These are phyloP conservation scores for Mortierella sp. DNA, from an alignment of 371 early-diverging fungal genomes.

Conservation along the genomic window DNA sequence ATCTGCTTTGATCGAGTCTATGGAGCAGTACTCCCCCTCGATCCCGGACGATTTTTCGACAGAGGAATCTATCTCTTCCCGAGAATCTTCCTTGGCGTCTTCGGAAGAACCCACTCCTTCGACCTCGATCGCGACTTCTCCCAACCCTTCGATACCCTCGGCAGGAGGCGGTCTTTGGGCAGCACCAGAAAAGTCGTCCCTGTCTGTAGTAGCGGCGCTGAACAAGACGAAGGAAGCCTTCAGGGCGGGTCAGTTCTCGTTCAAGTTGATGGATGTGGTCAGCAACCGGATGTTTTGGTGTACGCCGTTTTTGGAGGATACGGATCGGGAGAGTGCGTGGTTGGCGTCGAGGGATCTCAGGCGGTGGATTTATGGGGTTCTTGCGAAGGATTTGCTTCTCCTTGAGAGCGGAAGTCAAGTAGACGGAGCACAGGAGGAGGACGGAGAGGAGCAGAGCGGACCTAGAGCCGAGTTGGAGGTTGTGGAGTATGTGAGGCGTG, in stretches of 20 bases:
- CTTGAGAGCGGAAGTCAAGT: not conserved
- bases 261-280: constrained; percentile 63
- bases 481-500: constrained; percentile 53
- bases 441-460: not conserved
- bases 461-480: constrained; percentile 20
- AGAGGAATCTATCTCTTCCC: constrained; percentile 39
- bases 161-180: not conserved
- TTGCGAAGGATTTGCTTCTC: constrained; percentile 24
- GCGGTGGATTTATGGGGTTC: constrained; percentile 61
- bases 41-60: constrained; percentile 51
- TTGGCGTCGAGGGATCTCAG: constrained; percentile 62
- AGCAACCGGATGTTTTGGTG: constrained; percentile 66
- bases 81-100: not conserved
- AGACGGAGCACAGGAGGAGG: not conserved
- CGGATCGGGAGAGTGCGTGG: constrained; percentile 64
- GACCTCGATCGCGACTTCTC: not conserved
- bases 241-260: constrained; percentile 58
- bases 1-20: constrained; percentile 37
- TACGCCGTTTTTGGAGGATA: constrained; percentile 68
- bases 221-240: constrained; percentile 29
- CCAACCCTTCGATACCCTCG: not conserved
- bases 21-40: constrained; percentile 49
- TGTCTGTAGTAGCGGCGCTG: not conserved
- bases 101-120: not conserved
- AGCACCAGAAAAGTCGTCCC: not conserved